Evolutionary conservation across 2,329 filamentous ascomycete genomes (phyloP), one percentile per base, ranked within the genome.

Genomic region (Lachnellula cervina): DNA sequence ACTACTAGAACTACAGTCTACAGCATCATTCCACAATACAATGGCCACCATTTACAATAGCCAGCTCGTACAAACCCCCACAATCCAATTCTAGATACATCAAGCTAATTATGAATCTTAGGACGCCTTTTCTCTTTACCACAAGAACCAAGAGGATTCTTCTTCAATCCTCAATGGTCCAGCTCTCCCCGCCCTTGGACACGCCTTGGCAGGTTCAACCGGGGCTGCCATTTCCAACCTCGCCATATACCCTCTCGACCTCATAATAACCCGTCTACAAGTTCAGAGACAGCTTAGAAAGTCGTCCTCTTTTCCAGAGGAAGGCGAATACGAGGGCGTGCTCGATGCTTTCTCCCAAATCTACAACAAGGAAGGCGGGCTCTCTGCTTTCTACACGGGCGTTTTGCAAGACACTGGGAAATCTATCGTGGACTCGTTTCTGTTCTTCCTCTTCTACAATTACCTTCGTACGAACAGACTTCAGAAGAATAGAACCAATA

Each of bases 401-500:
- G 70, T 88, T 1, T 72, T 77, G 6, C 78, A 81, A 37, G 86
- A 89, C 66, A 82, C 86, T 11, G 77, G 75, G 65, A 90, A 88
- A 70, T 84, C 82, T 23, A 77, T 86, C 21, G 78, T 83, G 32
- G 90, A 94, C 73, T 89, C 87, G 55, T 93, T 94, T 68, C 77
- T 95, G 51, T 95, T 95, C 76, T 95, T 95, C 73, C 79, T 93
- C 17, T 86, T 89, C 56, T 95, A 96, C 73, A 88, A 79, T 60
- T 74, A 73, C 64, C 67, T 76, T 54, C 69, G 72, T 17, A 67
- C 70, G 4, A 65, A 66, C 19, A 65, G 71, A 25, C 68, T 79
- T 49, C 68, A 73, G 46, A 71, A 71, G 49, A 71, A 73, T 63
- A 73, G 68, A 63, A 69, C 17, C 0, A 64, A 60, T 13, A 64